Conservation (phyloP, 208 protist species). For the Wallacemonas sp. region DNA sequence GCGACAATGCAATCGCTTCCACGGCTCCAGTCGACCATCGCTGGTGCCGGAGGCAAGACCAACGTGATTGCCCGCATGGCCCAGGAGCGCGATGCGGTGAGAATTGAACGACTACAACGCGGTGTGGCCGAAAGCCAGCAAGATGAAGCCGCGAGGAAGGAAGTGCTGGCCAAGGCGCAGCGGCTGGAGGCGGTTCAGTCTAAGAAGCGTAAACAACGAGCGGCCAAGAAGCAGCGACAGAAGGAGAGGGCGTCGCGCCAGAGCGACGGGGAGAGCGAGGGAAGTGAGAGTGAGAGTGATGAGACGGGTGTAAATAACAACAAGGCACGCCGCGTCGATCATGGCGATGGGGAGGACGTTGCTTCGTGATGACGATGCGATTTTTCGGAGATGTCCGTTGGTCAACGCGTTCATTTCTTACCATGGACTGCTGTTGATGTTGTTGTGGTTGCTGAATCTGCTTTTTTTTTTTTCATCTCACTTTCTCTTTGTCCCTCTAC, state of each 20-base stretch:
- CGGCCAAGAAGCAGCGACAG: slow-evolving; percentile 30
- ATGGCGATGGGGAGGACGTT: neutral
- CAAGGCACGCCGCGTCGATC: neutral
- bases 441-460: too few relatives aligned
- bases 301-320: too few relatives aligned
- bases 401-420: too few relatives aligned
- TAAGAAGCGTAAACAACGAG: slow-evolving; percentile 51
- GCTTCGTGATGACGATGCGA: too few relatives aligned
- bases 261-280: slow-evolving; percentile 13
- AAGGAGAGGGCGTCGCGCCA: slow-evolving; percentile 11
- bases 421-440: too few relatives aligned
- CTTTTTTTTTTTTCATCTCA: neutral
- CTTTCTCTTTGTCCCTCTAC: neutral
- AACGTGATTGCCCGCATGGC: slow-evolving; percentile 64
- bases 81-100: slow-evolving; percentile 61
- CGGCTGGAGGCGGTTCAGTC: slow-evolving; percentile 37
- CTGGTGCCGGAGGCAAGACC: slow-evolving; percentile 79
- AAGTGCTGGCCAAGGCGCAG: slow-evolving; percentile 44
- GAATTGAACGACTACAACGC: slow-evolving; percentile 44
- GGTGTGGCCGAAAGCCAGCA: slow-evolving; percentile 33
- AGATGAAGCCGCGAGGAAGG: slow-evolving; percentile 32
- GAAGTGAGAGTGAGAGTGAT: neutral
- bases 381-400: too few relatives aligned
- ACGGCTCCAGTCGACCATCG: slow-evolving; percentile 78
- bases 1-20: slow-evolving; percentile 73